Percentiles rank a stretch among this genome's conserved stretches.
These are phyloP conservation scores for Aspergillus steynii DNA, from an alignment of 495 filamentous ascomycete species.

Conservation along the genomic window DNA sequence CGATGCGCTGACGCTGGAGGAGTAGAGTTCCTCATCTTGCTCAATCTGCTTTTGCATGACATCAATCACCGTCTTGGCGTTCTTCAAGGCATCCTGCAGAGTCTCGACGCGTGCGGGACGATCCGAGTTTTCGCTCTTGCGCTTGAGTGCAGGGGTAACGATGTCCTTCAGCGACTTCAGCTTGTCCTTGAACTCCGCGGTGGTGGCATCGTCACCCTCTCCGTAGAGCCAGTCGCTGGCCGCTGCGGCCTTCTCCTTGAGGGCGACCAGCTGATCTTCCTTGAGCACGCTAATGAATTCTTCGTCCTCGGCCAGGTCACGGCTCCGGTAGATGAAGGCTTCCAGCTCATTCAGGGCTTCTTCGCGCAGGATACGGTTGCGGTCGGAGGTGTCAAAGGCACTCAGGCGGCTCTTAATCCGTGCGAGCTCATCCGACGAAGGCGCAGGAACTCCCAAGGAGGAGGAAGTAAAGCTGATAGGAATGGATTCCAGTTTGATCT, in stretches of 20 bases:
- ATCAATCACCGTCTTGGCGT: conserved; percentile 49
- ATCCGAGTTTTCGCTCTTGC: conserved; percentile 64
- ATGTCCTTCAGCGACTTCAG: conserved; percentile 72
- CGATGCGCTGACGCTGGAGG: conserved; percentile 34
- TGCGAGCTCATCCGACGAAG: conserved; percentile 57
- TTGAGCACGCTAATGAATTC: conserved; percentile 72
- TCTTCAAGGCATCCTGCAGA: conserved; percentile 61
- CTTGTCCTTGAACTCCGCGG: conserved; percentile 66
- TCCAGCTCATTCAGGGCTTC: conserved; percentile 92
- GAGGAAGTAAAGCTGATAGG: conserved; percentile 63
- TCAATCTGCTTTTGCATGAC: conserved; percentile 45
- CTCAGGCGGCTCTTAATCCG: conserved; percentile 71
- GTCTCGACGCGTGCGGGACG: conserved; percentile 65
- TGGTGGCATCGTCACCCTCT: conserved; percentile 73
- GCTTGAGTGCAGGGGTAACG: conserved; percentile 65
- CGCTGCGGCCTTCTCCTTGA: conserved; percentile 64
- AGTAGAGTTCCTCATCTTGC: conserved; percentile 42
- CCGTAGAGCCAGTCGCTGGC: conserved; percentile 89
- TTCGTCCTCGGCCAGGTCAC: conserved; percentile 76
- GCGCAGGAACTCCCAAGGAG: conserved; percentile 58
- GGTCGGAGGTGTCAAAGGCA: conserved; percentile 83
- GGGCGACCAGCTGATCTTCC: conserved; percentile 54
- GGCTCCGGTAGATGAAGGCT: conserved; percentile 85
- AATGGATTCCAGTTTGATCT: conserved; percentile 70
- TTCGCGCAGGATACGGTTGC: conserved; percentile 71